A percentile compares a stretch with the other conserved stretches of the same genome.
These are phyloP conservation scores for Meripilus lineatus DNA, from an alignment of 1,284 basidiomycete species.

Conservation along the genomic window DNA sequence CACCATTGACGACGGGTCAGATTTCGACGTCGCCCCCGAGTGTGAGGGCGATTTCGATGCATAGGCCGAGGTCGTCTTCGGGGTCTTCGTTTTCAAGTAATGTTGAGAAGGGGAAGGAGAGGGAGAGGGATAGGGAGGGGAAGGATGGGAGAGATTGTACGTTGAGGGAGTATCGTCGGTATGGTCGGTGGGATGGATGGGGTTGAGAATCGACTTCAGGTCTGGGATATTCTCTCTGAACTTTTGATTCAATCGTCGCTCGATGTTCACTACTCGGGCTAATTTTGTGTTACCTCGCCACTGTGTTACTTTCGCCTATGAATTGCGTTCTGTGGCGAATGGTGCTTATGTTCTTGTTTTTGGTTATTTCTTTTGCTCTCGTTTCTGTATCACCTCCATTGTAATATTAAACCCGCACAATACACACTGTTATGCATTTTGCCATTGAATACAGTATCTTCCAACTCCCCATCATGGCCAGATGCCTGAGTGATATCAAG, in stretches of 20 bases:
- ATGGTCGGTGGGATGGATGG: slow-evolving; percentile 86
- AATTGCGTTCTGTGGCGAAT: no score
- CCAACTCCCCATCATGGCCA: no score
- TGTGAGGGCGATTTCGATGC: slow-evolving; percentile 29
- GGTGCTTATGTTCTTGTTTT: neutral
- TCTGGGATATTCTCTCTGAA: no score
- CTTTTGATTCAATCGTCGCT: neutral
- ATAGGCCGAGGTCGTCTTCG: slow-evolving; percentile 47
- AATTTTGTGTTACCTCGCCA: no score
- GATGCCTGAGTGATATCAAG: no score
- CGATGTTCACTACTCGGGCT: slow-evolving; percentile 7
- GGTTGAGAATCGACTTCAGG: slow-evolving; percentile 34
- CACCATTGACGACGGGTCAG: slow-evolving; percentile 6
- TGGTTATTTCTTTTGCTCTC: neutral
- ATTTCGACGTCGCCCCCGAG: slow-evolving; percentile 38
- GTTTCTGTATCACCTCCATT: neutral
- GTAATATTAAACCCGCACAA: no score
- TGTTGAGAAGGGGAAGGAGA: slow-evolving; percentile 58
- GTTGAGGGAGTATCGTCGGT: slow-evolving; percentile 71
- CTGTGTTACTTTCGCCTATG: no score
- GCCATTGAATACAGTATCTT: no score
- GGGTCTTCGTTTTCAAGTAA: slow-evolving; percentile 44
- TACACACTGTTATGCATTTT: no score
- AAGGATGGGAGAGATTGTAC: slow-evolving; percentile 52
- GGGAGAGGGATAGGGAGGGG: slow-evolving; percentile 46